Evolutionary conservation across 495 filamentous ascomycete species (phyloP), one percentile per base, ranked within the genome.

Genomic region (Lasiosphaeris hirsuta): DNA sequence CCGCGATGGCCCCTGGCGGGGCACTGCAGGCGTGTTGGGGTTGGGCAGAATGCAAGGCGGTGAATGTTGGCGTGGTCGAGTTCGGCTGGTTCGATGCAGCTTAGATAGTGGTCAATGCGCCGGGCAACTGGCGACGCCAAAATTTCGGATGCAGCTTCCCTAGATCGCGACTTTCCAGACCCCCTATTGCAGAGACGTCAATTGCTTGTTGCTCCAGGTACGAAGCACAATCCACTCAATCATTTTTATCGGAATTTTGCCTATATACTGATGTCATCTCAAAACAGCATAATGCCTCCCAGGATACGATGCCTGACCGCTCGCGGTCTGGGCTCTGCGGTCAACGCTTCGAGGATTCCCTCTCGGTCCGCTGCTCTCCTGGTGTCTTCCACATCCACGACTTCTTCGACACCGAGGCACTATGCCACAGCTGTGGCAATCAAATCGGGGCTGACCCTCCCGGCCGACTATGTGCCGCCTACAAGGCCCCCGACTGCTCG

Each of bases 401-500:
- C 55, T 1, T 43, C 57, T 8, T 53, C 60, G 3, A 19, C 63
- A 11, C 13, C 70, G 7, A 72, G 72, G 51, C 61, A 65, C 8
- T 76, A 74, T 62, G 72, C 75, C 4, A 69, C 62, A 11, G 67
- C 65, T 33, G 70, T 75, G 33, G 63, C 72, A 10, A 67, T 78
- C 1, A 51, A 72, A 7, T 71, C 82, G 39, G 66, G 77, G 11
- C 54, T 85, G 76, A 69, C 70, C 76, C 57, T 85, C 75, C 71
- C 82, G 67, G 66, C 71, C 67, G 66, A 81, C 80, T 63, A 72
- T 70, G 63, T 81, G 70, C 86, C 90, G 30, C 79, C 83, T 6
- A 89, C 85, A 0, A 92, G 96, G 72, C 92, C 92, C 1, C 92
- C 92, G 9, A 97, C 90, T 35, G 85, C 94, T 71, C 87, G 90